Evolutionary conservation across 495 filamentous ascomycete genomes (phyloP).

Genomic region (Aspergillus bertholletiae): DNA sequence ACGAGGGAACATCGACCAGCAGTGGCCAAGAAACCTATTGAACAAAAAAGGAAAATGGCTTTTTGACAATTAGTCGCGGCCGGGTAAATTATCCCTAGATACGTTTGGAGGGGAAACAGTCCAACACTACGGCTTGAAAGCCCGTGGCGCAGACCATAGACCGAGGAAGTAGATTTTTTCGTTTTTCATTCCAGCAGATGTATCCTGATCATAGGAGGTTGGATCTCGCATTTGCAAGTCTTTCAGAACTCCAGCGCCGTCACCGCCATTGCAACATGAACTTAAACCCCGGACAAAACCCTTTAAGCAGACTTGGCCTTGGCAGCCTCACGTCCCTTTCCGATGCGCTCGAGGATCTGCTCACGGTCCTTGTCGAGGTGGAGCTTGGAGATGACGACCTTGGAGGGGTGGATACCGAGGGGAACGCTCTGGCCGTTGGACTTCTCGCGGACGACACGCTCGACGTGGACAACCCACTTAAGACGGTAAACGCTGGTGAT

Average conservation of each 20-base stretch:
- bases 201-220: slow-evolving; percentile 31
- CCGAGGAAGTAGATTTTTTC: slow-evolving; percentile 5
- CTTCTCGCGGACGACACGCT: slow-evolving; percentile 91
- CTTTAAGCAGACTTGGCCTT: slow-evolving; percentile 37
- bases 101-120: neutral
- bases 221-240: slow-evolving; percentile 30
- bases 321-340: slow-evolving; percentile 64
- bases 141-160: neutral
- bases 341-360: slow-evolving; percentile 82
- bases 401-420: slow-evolving; percentile 81
- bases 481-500: slow-evolving; percentile 68
- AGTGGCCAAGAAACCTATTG: no score
- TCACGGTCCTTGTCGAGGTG: slow-evolving; percentile 99
- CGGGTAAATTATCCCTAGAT: no score
- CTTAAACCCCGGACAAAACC: slow-evolving; percentile 27
- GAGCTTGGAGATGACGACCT: slow-evolving; percentile 93
- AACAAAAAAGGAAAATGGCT: no score
- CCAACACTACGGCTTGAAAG: neutral
- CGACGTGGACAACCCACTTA: slow-evolving; percentile 87
- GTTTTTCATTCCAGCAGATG: slow-evolving; percentile 7
- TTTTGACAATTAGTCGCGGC: no score
- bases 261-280: slow-evolving; percentile 37
- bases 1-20: no score
- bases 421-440: slow-evolving; percentile 85
- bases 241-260: slow-evolving; percentile 35